Evolutionary conservation across 108 stramenopile genomes (phyloP).

Genomic region (Discostella pseudostelligera): DNA sequence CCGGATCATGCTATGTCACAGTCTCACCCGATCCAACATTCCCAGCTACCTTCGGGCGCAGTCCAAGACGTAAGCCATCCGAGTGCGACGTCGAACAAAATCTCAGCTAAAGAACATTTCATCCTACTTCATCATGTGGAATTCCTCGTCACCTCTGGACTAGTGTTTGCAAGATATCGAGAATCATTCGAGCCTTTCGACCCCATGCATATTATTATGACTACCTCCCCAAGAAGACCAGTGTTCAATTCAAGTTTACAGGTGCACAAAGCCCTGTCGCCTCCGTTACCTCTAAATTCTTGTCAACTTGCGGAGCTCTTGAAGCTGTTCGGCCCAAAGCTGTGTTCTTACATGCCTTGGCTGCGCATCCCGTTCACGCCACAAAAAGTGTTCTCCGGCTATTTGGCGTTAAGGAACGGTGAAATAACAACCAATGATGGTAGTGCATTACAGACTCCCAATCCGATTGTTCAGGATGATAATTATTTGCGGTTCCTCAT

Average conservation of each 20-base stretch:
- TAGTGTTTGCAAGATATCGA: constrained; percentile 42
- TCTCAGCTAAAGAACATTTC: constrained; percentile 1
- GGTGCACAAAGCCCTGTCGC: no score
- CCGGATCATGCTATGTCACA: no score
- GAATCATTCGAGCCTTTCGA: constrained; percentile 30
- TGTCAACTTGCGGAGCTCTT: constrained; percentile 29
- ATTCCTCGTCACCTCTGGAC: constrained; percentile 43
- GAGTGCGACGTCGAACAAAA: no score
- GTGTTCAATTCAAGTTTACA: not conserved
- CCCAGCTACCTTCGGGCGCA: no score
- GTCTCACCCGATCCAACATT: no score
- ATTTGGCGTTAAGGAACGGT: not conserved
- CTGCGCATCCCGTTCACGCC: constrained; percentile 29
- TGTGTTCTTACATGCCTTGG: constrained; percentile 43
- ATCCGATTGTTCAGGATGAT: not conserved
- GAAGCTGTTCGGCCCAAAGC: constrained; percentile 37
- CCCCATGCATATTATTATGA: constrained; percentile 25
- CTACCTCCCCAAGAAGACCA: not conserved
- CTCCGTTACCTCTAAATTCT: constrained; percentile 27
- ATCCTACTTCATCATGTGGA: constrained; percentile 21
- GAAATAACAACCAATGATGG: not conserved
- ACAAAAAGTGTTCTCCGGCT: constrained; percentile 8
- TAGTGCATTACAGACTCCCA: not conserved
- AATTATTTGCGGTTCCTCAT: constrained; percentile 6
- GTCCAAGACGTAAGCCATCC: no score